These are phyloP conservation scores for Phaffomyces opuntiae DNA, from an alignment of 805 yeast genomes.

Conservation along the genomic window DNA sequence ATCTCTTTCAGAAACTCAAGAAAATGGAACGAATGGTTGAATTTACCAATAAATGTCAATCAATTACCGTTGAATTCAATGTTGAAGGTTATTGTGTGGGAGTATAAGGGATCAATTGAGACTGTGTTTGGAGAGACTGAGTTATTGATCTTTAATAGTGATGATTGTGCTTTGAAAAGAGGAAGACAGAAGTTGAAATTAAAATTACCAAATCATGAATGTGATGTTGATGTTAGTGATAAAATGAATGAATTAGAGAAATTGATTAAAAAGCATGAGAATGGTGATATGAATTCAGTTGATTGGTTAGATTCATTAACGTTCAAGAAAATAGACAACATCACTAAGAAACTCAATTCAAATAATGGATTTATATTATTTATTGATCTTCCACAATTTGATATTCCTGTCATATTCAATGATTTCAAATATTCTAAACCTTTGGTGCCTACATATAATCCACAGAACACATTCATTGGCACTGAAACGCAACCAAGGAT, in stretches of 20 bases:
- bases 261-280: slow-evolving; percentile 54
- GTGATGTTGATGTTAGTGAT: slow-evolving; percentile 17
- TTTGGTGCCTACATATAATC: slow-evolving; percentile 31
- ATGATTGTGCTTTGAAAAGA: slow-evolving; percentile 54
- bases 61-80: slow-evolving; percentile 63
- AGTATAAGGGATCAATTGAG: slow-evolving; percentile 48
- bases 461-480: slow-evolving; percentile 33
- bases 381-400: slow-evolving; percentile 59
- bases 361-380: slow-evolving; percentile 33
- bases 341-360: slow-evolving; percentile 16
- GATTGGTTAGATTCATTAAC: slow-evolving; percentile 75
- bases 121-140: slow-evolving; percentile 55
- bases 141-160: slow-evolving; percentile 50
- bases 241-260: slow-evolving; percentile 45
- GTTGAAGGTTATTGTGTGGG: slow-evolving; percentile 60
- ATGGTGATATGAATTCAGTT: slow-evolving; percentile 52
- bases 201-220: slow-evolving; percentile 25
- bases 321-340: slow-evolving; percentile 39
- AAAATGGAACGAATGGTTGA: slow-evolving; percentile 68
- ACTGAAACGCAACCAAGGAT: slow-evolving; percentile 21
- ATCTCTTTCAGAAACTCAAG: slow-evolving; percentile 37
- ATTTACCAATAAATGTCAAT: slow-evolving; percentile 61
- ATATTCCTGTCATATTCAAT: slow-evolving; percentile 63
- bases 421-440: slow-evolving; percentile 40
- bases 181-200: slow-evolving; percentile 61